Percentiles rank a stretch among this genome's conserved stretches.
These are phyloP conservation scores for Furcasterigmium sp. DNA, from an alignment of 2,329 filamentous ascomycete genomes.

Conservation along the genomic window DNA sequence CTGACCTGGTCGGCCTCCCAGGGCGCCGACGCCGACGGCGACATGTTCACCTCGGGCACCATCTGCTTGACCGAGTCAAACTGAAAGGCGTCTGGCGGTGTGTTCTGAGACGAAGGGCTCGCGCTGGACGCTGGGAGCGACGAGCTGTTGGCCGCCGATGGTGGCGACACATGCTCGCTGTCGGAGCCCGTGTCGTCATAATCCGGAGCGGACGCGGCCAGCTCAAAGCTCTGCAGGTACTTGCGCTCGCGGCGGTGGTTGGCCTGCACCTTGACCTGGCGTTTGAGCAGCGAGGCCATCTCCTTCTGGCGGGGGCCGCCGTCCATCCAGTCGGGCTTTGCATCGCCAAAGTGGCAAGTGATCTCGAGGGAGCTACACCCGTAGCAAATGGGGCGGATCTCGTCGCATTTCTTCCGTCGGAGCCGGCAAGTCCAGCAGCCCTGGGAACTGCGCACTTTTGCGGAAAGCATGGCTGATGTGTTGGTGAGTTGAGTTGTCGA, in stretches of 20 bases:
- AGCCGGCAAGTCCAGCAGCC: constrained; percentile 59
- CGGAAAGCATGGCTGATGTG: background rate
- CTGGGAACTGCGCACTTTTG: constrained; percentile 32
- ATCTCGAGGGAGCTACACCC: constrained; percentile 49
- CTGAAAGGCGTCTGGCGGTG: constrained; percentile 8
- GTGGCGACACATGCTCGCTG: constrained; percentile 5
- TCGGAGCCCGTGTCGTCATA: constrained; percentile 8
- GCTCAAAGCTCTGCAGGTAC: constrained; percentile 35
- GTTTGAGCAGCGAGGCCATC: constrained; percentile 16
- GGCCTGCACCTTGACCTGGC: constrained; percentile 16
- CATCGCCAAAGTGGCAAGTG: constrained; percentile 45
- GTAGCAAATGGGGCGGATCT: constrained; percentile 44
- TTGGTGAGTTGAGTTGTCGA: background rate
- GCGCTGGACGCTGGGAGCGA: constrained; percentile 7
- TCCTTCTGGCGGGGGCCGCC: constrained; percentile 17
- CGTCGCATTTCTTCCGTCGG: constrained; percentile 58
- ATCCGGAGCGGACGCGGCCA: constrained; percentile 1
- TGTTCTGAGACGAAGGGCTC: constrained; percentile 7
- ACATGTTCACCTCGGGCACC: constrained; percentile 8
- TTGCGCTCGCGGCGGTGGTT: constrained; percentile 32
- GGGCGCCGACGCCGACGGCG: constrained; percentile 3
- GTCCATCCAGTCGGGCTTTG: constrained; percentile 56
- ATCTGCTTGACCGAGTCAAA: constrained; percentile 10
- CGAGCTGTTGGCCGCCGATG: constrained; percentile 5
- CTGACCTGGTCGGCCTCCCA: background rate